Percentiles rank a stretch among this genome's conserved stretches.
phyloP scores from a whole-genome alignment of 2,329 filamentous ascomycete species.

The Trichoderma pleuroti region DNA sequence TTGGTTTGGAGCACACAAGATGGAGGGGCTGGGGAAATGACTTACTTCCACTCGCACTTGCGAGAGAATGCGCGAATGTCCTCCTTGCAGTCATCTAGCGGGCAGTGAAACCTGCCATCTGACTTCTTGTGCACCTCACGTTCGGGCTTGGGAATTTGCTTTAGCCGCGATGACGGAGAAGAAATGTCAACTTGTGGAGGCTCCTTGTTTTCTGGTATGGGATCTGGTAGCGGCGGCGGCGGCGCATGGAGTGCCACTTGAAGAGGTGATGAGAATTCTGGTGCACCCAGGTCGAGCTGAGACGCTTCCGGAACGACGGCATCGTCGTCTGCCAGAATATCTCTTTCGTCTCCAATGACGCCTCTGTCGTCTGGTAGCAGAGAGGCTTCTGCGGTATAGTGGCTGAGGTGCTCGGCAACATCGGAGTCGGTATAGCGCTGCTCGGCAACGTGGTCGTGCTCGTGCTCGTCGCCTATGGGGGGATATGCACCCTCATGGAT shows the following conservation, averaged over 20 bases:
- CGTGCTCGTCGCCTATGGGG: conserved; percentile 44
- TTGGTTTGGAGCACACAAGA: conserved; percentile 26
- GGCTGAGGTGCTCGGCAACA: conserved; percentile 42
- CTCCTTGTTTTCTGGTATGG: conserved; percentile 35
- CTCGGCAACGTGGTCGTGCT: conserved; percentile 40
- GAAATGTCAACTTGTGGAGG: conserved; percentile 32
- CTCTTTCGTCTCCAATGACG: conserved; percentile 35
- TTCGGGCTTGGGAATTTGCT: conserved; percentile 57
- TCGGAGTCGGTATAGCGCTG: conserved; percentile 43
- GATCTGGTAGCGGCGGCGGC: conserved; percentile 31
- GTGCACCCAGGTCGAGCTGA: conserved; percentile 37
- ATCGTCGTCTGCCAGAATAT: conserved; percentile 39
- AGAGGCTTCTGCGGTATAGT: conserved; percentile 40
- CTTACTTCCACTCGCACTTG: conserved; percentile 93
- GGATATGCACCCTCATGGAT: conserved; percentile 48
- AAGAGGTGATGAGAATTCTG: conserved; percentile 36
- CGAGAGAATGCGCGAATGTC: conserved; percentile 65
- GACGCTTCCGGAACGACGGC: conserved; percentile 37
- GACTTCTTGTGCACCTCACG: conserved; percentile 58
- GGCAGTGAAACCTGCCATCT: conserved; percentile 75
- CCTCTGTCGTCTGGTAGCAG: conserved; percentile 38
- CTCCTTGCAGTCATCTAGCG: conserved; percentile 64
- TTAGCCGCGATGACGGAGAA: conserved; percentile 41
- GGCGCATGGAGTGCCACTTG: conserved; percentile 30
- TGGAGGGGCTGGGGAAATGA: conserved; percentile 23